These are phyloP conservation scores for Cordyceps tenuipes DNA, from an alignment of 2,329 filamentous ascomycete species.

Conservation along the genomic window DNA sequence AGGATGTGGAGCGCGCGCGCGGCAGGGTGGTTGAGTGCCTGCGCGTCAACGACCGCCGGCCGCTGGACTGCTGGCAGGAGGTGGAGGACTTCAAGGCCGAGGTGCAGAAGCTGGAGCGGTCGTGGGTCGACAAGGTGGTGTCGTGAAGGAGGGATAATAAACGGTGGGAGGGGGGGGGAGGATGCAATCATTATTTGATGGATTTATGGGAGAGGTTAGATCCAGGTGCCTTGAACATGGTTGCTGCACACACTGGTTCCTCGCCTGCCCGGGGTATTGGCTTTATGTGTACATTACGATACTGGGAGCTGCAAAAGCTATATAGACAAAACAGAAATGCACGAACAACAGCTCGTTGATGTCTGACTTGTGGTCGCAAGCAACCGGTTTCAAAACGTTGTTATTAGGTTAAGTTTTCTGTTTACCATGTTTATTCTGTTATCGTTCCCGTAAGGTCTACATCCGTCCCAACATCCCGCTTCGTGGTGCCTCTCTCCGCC, in stretches of 20 bases:
- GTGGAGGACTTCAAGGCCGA: conserved; percentile 85
- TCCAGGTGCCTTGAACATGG: background rate
- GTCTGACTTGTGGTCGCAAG: background rate
- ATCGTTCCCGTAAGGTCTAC: background rate
- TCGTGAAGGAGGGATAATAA: conserved; percentile 22
- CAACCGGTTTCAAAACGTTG: no score
- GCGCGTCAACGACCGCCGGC: conserved; percentile 73
- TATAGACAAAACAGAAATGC: conserved; percentile 20
- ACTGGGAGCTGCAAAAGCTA: conserved; percentile 24
- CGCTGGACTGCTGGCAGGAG: conserved; percentile 91
- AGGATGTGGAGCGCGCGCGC: conserved; percentile 65
- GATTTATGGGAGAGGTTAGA: background rate
- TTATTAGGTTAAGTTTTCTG: background rate
- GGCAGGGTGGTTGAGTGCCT: conserved; percentile 71
- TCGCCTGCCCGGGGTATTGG: background rate
- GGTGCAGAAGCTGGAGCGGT: conserved; percentile 76
- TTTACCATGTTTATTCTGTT: background rate
- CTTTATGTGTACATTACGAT: conserved; percentile 25
- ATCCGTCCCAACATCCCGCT: conserved; percentile 13
- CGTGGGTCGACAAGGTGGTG: conserved; percentile 79
- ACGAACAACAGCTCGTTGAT: conserved; percentile 12
- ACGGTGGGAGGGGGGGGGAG: conserved; percentile 15
- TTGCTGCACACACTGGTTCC: background rate
- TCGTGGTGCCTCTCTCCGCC: conserved; percentile 12
- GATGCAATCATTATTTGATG: background rate